Evolutionary conservation across 306 rosid genomes (phyloP), one percentile per base, ranked within the genome.

Genomic region (Datisca glomerata): DNA sequence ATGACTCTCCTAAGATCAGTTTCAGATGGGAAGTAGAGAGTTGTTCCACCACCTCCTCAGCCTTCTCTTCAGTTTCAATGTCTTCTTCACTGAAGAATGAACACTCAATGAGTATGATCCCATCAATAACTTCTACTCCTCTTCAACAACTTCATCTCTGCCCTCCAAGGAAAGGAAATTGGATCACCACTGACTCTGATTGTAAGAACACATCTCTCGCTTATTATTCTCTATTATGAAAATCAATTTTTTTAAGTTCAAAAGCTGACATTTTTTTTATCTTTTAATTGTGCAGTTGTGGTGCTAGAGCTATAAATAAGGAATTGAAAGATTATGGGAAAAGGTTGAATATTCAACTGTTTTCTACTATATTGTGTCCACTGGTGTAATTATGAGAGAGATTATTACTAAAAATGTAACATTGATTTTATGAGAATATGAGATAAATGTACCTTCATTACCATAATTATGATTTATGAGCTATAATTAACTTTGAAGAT

Each of bases 181-280:
- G 98, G 98, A 89, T 84, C 72, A 89, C 98, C 4, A 80, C 95
- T 21, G 96, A 84, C 33, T 79, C 91, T 31, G 96, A 89, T 55
- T 84, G 98, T 89, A 72, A 47, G 82, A 15, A 27, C 39, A n/a
- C 24, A 20, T 22, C 7, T 3, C 3, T 36, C n/a, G 19, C 33
- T 57, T 5, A 25, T 43, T 28, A n/a, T 29, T 21, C 41, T 22
- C 29, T 25, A 37, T 11, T 19, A n/a, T 3, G 13, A 8, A 45
- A 46, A 12, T 12, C 9, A 7, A 18, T 24, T 32, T 41, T 14
- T 21, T 24, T 36, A 23, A 24, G 2, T 43, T 36, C 38, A 53
- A 55, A 46, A 79, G 15, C 21, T 35, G 25, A 17, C 20, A 44
- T 27, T 25, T 31, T 32, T 7, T 24, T 49, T 33, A 21, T 23